Conservation (phyloP, 1,284 basidiomycete genomes). For the Rhizoctonia solani region DNA sequence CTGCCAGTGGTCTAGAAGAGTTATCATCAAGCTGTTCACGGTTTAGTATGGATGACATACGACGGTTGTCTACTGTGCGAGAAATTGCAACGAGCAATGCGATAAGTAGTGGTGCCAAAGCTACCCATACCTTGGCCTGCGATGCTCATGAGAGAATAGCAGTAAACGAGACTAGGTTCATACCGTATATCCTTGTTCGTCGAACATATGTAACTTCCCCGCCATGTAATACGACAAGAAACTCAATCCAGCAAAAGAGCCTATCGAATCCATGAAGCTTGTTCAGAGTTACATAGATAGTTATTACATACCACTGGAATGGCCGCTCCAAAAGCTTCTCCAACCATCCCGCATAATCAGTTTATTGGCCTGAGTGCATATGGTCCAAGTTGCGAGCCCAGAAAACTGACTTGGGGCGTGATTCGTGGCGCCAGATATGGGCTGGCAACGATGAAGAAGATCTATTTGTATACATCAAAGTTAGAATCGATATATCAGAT, state of each 20-base stretch:
- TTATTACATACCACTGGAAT: slow-evolving; percentile 70
- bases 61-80: slow-evolving; percentile 86
- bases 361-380: slow-evolving; percentile 77
- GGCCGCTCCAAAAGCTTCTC: slow-evolving; percentile 92
- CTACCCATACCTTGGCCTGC: slow-evolving; percentile 79
- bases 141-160: not conserved
- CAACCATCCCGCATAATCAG: slow-evolving; percentile 79
- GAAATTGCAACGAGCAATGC: slow-evolving; percentile 88
- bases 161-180: not conserved
- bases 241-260: slow-evolving; percentile 90
- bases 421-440: slow-evolving; percentile 65
- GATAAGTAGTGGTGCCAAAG: slow-evolving; percentile 73
- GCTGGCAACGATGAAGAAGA: slow-evolving; percentile 77
- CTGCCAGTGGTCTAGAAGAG: slow-evolving; percentile 77
- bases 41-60: slow-evolving; percentile 51
- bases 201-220: slow-evolving; percentile 91
- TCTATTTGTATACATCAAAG: not conserved
- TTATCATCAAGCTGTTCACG: not conserved
- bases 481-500: not conserved
- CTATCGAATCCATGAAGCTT: slow-evolving; percentile 47
- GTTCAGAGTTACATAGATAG: not conserved
- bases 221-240: slow-evolving; percentile 88
- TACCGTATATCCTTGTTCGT: slow-evolving; percentile 70
- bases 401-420: slow-evolving; percentile 54
- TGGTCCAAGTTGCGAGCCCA: slow-evolving; percentile 71